Evolutionary conservation across 768 basidiomycete genomes (phyloP), one percentile per base, ranked within the genome.

Genomic region (Phaeolepiota aurea): DNA sequence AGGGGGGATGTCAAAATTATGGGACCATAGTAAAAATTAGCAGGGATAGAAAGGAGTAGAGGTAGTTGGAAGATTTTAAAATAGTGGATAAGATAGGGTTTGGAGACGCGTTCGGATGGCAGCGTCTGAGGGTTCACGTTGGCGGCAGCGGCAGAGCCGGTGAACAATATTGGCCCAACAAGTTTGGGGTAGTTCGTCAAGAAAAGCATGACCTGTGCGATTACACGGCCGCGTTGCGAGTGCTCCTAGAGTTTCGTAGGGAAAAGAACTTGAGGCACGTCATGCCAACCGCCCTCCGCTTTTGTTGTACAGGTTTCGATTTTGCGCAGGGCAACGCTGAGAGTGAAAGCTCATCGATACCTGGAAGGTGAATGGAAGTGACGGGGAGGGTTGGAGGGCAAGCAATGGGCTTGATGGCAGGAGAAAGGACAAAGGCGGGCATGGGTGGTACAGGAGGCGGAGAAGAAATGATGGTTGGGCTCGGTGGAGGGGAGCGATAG

Each of bases 391-490:
- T 54, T 19, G 51, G 41, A 10, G 60, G 39, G 43, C 52, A 52
- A 32, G 58, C 40, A 45, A 57, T 53, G 45, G 52, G 45, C 56
- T 64, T 66, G 40, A 56, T 56, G 11, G 65, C 55, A 5, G 15
- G 9, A 19, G 33, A 16, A 19, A 35, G 33, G 7, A 19, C 33
- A 35, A 35, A 35, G 7, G 33, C 16, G 3, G 76, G 76, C 40
- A 78, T 71, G 15, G 72, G 70, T 4, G 78, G 77, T 0, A 79
- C 76, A 2, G 76, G 77, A 9, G 77, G 76, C 2, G 74, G 69
- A 3, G 72, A 65, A 0, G 67, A 58, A 3, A 54, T 42, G 25
- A 64, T 39, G 1, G 56, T 57, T 0, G 73, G 71, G 38, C 64
- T 69, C 3, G 72, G 66, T n/a, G 76, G 77, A 0, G 77, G 73